A percentile compares a stretch with the other conserved stretches of the same genome.
Evolutionary conservation across 331 rosid species (phyloP).

Genomic region (Pyracantha coccinea): DNA sequence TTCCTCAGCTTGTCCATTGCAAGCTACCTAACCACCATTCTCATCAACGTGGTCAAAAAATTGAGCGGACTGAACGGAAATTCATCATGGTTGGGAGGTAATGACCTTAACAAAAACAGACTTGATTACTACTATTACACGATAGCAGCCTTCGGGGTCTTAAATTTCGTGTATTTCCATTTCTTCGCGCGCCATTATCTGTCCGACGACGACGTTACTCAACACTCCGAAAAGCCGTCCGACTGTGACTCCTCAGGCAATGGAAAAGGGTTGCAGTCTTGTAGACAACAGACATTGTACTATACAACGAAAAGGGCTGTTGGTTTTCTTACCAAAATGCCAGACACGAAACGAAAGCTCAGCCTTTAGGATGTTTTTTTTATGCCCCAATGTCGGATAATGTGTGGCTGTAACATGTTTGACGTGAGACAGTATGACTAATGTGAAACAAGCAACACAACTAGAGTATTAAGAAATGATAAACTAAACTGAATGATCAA

Average conservation of each 20-base stretch:
- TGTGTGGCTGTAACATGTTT: background rate
- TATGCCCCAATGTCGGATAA: background rate
- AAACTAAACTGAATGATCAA: no score
- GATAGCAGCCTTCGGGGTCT: constrained; percentile 23
- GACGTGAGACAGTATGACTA: background rate
- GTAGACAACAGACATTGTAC: background rate
- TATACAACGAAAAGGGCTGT: background rate
- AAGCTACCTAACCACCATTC: constrained; percentile 26
- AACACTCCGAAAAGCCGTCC: background rate
- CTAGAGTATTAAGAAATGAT: rapidly evolving
- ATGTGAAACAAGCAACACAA: background rate
- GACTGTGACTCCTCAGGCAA: background rate
- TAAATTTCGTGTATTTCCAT: constrained; percentile 33
- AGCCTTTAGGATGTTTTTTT: background rate
- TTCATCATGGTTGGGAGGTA: constrained; percentile 45
- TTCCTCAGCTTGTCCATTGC: constrained; percentile 37
- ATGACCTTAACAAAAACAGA: constrained; percentile 51
- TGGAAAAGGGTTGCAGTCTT: background rate
- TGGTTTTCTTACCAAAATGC: background rate
- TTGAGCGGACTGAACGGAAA: constrained; percentile 4
- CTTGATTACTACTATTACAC: constrained; percentile 45
- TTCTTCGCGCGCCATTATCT: constrained; percentile 30
- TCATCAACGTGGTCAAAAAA: constrained; percentile 12
- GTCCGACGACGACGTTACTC: background rate
- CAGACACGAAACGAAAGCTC: background rate